Conservation (phyloP, 257 asterid genomes). For the Solanum etuberosum region DNA sequence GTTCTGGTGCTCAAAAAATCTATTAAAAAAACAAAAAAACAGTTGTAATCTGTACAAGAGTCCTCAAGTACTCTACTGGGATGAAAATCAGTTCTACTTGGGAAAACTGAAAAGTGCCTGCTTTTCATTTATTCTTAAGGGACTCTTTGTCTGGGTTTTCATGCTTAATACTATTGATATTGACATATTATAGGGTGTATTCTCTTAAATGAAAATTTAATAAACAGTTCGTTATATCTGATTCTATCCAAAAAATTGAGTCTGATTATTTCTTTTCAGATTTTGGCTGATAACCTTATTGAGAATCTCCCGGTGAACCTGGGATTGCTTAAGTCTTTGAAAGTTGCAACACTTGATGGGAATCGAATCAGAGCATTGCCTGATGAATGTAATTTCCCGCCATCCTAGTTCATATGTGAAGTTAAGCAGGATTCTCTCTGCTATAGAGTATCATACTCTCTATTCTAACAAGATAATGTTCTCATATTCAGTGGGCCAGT, state of each 20-base stretch:
- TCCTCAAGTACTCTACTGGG: neutral
- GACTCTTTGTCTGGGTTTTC: neutral
- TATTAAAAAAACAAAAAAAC: neutral
- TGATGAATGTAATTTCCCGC: slow-evolving; percentile 68
- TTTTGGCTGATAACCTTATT: slow-evolving; percentile 73
- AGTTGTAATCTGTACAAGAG: neutral
- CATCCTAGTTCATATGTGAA: neutral
- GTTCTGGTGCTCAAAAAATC: neutral
- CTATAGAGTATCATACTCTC: neutral
- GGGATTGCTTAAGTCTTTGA: slow-evolving; percentile 84
- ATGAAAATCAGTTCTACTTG: neutral
- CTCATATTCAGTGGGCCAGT: slow-evolving; percentile 79
- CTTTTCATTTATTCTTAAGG: neutral
- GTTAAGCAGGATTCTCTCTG: neutral
- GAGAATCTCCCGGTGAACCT: slow-evolving; percentile 70
- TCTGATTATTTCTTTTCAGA: slow-evolving; percentile 23
- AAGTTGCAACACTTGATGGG: slow-evolving; percentile 73
- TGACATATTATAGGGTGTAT: neutral
- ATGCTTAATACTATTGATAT: neutral
- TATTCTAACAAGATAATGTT: neutral
- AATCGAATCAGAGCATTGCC: slow-evolving; percentile 73
- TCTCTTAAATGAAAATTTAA: neutral
- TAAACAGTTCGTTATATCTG: neutral
- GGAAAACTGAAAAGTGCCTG: neutral
- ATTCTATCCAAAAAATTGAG: neutral